Evolutionary conservation across 495 filamentous ascomycete genomes (phyloP).

Genomic region (Physcia stellaris): DNA sequence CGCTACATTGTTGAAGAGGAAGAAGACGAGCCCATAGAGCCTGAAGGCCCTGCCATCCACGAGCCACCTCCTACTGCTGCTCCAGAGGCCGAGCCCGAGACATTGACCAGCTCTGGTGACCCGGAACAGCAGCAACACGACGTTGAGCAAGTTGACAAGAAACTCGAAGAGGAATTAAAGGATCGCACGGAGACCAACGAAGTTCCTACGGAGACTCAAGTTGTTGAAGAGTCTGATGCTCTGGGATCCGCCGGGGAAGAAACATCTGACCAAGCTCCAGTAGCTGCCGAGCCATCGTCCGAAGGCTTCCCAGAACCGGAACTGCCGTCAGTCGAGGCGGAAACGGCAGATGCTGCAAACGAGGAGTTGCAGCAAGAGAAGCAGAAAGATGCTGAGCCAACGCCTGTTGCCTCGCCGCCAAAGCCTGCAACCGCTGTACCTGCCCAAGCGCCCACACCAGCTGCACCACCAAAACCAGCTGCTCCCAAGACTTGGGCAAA

Average conservation of each 20-base stretch:
- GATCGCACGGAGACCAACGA: conserved; percentile 28
- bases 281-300: conserved; percentile 4
- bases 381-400: conserved; percentile 37
- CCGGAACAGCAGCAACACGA: conserved; percentile 18
- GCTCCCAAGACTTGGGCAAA: conserved; percentile 81
- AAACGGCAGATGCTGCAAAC: conserved; percentile 18
- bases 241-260: conserved; percentile 15
- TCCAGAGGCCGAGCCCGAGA: conserved; percentile 16
- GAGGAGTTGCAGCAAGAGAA: conserved; percentile 35
- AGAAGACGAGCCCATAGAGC: conserved; percentile 50
- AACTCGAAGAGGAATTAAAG: conserved; percentile 39
- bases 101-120: conserved; percentile 24
- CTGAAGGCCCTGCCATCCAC: conserved; percentile 26
- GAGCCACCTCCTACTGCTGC: conserved; percentile 28
- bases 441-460: conserved; percentile 29
- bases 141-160: conserved; percentile 42
- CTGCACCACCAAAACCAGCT: conserved; percentile 27
- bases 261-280: conserved; percentile 18
- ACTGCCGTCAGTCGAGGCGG: not conserved
- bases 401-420: conserved; percentile 34
- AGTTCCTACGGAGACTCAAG: conserved; percentile 14
- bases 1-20: conserved; percentile 73
- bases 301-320: conserved; percentile 3
- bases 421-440: conserved; percentile 37
- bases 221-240: conserved; percentile 22